Percentiles rank a stretch among this genome's conserved stretches.
phyloP scores from a whole-genome alignment of 768 basidiomycete genomes.

The Goffeauzyma gilvescens region DNA sequence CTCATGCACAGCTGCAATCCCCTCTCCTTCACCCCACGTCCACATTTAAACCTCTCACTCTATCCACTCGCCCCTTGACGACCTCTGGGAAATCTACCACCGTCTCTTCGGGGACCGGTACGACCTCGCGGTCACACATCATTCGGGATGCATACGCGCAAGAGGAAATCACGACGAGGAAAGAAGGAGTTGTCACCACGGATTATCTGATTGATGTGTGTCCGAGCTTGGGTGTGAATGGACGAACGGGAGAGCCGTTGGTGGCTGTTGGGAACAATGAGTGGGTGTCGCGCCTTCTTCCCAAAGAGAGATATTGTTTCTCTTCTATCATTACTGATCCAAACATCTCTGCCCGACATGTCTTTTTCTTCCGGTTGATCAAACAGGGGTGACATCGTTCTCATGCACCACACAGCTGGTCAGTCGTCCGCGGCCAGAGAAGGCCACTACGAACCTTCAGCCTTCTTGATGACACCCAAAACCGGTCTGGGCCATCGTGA shows the following conservation, averaged over 20 bases:
- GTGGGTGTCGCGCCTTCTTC: constrained; percentile 11
- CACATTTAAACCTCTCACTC: constrained; percentile 17
- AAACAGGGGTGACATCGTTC: constrained; percentile 26
- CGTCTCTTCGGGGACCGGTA: too few relatives aligned
- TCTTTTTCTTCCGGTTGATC: not conserved
- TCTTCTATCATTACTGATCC: not conserved
- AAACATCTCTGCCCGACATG: too few relatives aligned
- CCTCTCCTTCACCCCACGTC: constrained; percentile 16
- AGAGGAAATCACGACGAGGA: constrained; percentile 17
- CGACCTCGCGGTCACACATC: constrained; percentile 11
- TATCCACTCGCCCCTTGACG: constrained; percentile 1
- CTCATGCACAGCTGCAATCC: constrained; percentile 13
- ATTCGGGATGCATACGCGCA: constrained; percentile 9
- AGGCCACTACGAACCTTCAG: constrained; percentile 20
- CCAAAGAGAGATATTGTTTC: not conserved
- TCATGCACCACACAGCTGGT: constrained; percentile 16
- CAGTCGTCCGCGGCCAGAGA: not conserved
- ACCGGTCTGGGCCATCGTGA: constrained; percentile 24
- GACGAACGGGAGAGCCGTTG: constrained; percentile 18
- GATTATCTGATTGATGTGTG: constrained; percentile 28
- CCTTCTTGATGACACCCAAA: constrained; percentile 19
- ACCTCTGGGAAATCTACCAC: constrained; percentile 5
- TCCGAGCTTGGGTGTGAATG: constrained; percentile 23
- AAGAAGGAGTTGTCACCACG: constrained; percentile 9
- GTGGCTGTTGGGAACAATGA: constrained; percentile 26